Percentiles rank a stretch among this genome's conserved stretches.
Evolutionary conservation across 1,284 basidiomycete species (phyloP).

Genomic region (Pseudozyma sp.): DNA sequence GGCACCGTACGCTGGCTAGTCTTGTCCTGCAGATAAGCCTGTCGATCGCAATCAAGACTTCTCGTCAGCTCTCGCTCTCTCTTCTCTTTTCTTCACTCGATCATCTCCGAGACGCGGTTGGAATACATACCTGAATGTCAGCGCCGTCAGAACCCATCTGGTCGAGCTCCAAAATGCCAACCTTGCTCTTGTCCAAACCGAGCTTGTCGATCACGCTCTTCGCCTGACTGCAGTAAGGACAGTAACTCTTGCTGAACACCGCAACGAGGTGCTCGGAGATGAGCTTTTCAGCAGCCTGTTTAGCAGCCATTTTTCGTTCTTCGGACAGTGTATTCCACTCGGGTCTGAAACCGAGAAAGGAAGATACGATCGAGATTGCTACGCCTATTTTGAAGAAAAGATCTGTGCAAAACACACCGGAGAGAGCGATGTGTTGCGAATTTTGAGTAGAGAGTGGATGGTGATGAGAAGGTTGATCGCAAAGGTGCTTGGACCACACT

Average conservation of each 20-base stretch:
- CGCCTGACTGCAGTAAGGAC: slow-evolving; percentile 66
- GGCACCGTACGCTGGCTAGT: slow-evolving; percentile 71
- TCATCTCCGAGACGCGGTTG: no score
- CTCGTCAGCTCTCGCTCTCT: neutral
- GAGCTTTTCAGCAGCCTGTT: slow-evolving; percentile 65
- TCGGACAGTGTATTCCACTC: slow-evolving; percentile 11
- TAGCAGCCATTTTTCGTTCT: slow-evolving; percentile 64
- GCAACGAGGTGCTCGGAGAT: slow-evolving; percentile 67
- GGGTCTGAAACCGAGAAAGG: slow-evolving; percentile 1
- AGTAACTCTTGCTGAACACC: slow-evolving; percentile 70
- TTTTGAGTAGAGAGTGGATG: neutral
- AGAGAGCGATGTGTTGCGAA: neutral
- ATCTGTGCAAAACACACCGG: slow-evolving; percentile 3
- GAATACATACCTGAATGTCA: slow-evolving; percentile 61
- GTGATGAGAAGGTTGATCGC: neutral
- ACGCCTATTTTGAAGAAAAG: slow-evolving; percentile 33
- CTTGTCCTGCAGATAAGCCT: slow-evolving; percentile 69
- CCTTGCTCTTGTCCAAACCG: slow-evolving; percentile 59
- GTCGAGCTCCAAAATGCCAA: slow-evolving; percentile 69
- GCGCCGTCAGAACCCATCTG: slow-evolving; percentile 62
- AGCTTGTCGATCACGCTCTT: slow-evolving; percentile 67
- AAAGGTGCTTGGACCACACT: neutral
- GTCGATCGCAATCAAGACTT: neutral
- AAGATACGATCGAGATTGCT: slow-evolving; percentile 23
- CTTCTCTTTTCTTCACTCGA: neutral